Conservation (phyloP, 495 filamentous ascomycete genomes). For the Penicillium crystallinum region DNA sequence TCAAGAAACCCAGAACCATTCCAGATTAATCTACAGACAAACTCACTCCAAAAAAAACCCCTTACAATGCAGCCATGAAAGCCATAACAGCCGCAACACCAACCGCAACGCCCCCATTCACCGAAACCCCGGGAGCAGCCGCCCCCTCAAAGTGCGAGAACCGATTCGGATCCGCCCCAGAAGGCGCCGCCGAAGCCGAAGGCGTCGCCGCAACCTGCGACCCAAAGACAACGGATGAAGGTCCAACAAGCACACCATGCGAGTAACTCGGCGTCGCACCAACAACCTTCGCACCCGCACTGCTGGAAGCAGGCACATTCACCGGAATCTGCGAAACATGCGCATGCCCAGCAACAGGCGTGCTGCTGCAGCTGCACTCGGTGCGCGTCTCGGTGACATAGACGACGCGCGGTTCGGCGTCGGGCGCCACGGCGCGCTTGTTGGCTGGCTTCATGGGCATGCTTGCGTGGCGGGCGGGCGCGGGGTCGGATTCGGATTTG, state of each 20-base stretch:
- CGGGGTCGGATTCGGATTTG: background rate
- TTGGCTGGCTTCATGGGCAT: conserved; percentile 19
- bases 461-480: conserved; percentile 19
- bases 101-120: conserved; percentile 11
- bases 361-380: conserved; percentile 21
- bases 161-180: conserved; percentile 16
- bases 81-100: conserved; percentile 25
- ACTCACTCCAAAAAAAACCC: background rate
- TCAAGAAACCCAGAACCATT: conserved; percentile 1
- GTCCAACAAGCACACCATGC: conserved; percentile 8
- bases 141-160: conserved; percentile 22
- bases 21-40: background rate
- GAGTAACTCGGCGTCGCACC: conserved; percentile 4
- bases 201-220: conserved; percentile 10
- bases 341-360: background rate
- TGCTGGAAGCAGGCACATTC: conserved; percentile 16
- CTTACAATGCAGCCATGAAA: conserved; percentile 24
- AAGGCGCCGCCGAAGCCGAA: conserved; percentile 16
- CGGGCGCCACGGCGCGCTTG: too few relatives aligned
- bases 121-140: conserved; percentile 9
- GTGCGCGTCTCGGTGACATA: conserved; percentile 24
- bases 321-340: conserved; percentile 27
- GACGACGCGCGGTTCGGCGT: conserved; percentile 7
- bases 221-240: conserved; percentile 15
- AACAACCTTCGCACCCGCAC: background rate